Percentiles rank a stretch among this genome's conserved stretches.
Evolutionary conservation across 192 early-diverging fungal genomes (phyloP).

Genomic region (Podila minutissima): DNA sequence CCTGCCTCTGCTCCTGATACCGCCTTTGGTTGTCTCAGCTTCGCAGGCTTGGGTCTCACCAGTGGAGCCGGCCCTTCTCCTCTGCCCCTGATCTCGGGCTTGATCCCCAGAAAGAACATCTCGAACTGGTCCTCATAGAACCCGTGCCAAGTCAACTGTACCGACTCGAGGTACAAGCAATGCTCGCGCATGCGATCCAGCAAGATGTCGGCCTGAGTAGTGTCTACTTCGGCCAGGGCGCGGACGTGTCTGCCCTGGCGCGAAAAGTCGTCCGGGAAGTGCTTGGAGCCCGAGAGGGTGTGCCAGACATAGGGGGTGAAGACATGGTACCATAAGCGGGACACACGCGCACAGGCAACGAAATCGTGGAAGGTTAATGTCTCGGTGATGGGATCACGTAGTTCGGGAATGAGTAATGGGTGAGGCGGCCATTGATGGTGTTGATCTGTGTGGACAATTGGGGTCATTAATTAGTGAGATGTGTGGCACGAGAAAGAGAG

Average conservation of each 20-base stretch:
- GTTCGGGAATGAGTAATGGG: conserved; percentile 9
- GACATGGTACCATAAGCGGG: conserved; percentile 3
- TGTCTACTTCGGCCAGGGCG: neutral
- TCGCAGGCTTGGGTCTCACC: too few species aligned
- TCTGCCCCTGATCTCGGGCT: too few species aligned
- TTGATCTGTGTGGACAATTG: neutral
- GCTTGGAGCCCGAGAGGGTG: conserved; percentile 1
- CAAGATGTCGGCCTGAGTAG: neutral
- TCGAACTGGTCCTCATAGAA: conserved; percentile 12
- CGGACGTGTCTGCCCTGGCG: conserved; percentile 3
- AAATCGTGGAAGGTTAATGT: conserved; percentile 1
- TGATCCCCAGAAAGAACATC: conserved; percentile 5
- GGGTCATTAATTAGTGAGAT: neutral
- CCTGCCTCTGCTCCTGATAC: neutral
- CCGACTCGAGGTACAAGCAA: neutral
- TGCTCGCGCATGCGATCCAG: neutral
- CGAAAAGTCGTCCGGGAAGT: neutral
- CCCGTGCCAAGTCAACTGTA: neutral
- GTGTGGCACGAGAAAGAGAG: neutral
- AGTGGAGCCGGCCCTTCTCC: too few species aligned
- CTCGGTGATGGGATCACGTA: conserved; percentile 10
- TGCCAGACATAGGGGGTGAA: conserved; percentile 7
- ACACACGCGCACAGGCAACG: neutral
- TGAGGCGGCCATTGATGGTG: neutral
- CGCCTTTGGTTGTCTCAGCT: neutral